A percentile compares a stretch with the other conserved stretches of the same genome.
These are phyloP conservation scores for Phytopythium vexans DNA, from an alignment of 352 stramenopile genomes.

Conservation along the genomic window DNA sequence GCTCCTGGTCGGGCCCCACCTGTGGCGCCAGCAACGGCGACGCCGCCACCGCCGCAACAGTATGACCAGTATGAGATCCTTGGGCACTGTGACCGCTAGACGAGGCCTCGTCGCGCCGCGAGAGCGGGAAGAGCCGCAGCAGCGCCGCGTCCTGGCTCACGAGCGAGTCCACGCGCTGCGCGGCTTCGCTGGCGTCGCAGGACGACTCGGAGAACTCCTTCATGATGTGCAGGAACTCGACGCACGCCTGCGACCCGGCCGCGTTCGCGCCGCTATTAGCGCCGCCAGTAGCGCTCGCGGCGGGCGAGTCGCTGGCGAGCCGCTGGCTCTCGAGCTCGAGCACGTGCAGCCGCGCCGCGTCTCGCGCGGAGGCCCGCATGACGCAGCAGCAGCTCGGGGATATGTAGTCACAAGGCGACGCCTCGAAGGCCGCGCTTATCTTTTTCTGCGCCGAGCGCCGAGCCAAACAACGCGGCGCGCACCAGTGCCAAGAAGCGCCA, in stretches of 20 bases:
- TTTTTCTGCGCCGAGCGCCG: too few species aligned
- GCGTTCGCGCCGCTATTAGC: conserved; percentile 7
- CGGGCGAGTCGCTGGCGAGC: not conserved
- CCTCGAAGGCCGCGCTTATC: too few species aligned
- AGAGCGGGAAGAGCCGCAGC: conserved; percentile 47
- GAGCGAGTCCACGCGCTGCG: conserved; percentile 65
- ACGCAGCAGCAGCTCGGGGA: too few species aligned
- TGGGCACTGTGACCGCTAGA: not conserved
- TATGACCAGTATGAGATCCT: too few species aligned
- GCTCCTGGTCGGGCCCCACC: conserved; percentile 46
- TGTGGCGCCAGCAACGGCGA: conserved; percentile 2
- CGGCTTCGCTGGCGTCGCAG: conserved; percentile 57
- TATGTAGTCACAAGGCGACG: too few species aligned
- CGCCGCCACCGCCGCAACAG: too few species aligned
- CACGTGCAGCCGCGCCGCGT: not conserved
- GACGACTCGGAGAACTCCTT: conserved; percentile 69
- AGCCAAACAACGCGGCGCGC: too few species aligned
- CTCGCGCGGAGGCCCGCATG: too few species aligned
- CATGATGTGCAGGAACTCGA: conserved; percentile 75
- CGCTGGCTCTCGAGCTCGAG: not conserved
- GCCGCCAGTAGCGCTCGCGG: not conserved
- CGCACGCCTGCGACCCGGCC: conserved; percentile 38
- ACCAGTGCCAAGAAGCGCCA: too few species aligned
- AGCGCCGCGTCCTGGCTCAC: conserved; percentile 56
- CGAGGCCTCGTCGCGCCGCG: conserved; percentile 14